Percentiles rank a stretch among this genome's conserved stretches.
Evolutionary conservation across 495 filamentous ascomycete genomes (phyloP).

Genomic region (Tuber calosporum): DNA sequence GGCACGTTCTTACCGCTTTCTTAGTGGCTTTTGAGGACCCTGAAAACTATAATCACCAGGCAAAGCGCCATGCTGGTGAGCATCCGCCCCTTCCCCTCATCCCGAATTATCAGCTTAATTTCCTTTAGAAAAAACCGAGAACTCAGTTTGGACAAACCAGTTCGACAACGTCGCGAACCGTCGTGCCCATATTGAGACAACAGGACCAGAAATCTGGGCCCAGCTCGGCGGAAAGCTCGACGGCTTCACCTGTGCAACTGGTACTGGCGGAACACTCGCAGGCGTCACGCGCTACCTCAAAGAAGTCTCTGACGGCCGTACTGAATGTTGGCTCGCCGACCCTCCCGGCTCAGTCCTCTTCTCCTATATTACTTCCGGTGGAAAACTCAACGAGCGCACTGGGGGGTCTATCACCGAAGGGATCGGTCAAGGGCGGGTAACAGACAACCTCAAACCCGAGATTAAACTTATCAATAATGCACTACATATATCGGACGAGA

Average conservation of each 20-base stretch:
- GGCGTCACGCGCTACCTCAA: constrained; percentile 87
- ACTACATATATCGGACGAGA: constrained; percentile 78
- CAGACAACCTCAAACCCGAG: constrained; percentile 83
- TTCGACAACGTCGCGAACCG: constrained; percentile 96
- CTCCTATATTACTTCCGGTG: constrained; percentile 80
- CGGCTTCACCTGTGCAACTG: constrained; percentile 91
- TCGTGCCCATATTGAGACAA: constrained; percentile 90
- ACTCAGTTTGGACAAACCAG: constrained; percentile 98
- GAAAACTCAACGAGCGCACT: constrained; percentile 68
- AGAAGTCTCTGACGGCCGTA: constrained; percentile 64
- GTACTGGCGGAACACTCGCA: constrained; percentile 85
- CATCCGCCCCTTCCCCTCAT: no score
- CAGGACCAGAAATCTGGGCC: constrained; percentile 94
- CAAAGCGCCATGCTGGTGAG: constrained; percentile 62
- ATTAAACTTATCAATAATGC: constrained; percentile 80
- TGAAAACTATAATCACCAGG: constrained; percentile 96
- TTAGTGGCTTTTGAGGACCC: constrained; percentile 87
- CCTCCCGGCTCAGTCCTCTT: constrained; percentile 88
- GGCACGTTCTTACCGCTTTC: constrained; percentile 2
- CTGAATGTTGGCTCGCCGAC: constrained; percentile 88
- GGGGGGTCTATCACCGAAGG: constrained; percentile 94
- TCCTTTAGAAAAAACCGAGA: constrained; percentile 57
- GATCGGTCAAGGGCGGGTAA: constrained; percentile 94
- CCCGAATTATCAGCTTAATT: constrained; percentile 1
- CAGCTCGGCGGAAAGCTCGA: constrained; percentile 82